phyloP scores from a whole-genome alignment of 2,329 filamentous ascomycete species.

The Alternaria triticina region DNA sequence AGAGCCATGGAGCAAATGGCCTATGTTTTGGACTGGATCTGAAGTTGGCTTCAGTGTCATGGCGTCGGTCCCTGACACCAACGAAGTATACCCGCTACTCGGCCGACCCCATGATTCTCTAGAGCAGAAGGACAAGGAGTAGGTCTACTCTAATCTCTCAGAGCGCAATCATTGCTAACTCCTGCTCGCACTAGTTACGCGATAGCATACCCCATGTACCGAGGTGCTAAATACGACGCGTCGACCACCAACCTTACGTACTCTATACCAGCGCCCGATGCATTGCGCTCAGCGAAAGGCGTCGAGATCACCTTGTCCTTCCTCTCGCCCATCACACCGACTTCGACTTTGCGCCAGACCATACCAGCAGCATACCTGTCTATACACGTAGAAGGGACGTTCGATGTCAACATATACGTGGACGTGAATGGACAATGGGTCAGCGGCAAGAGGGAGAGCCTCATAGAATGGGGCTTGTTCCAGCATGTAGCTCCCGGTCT shows the following conservation, averaged over 20 bases:
- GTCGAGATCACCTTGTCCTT: slow-evolving; percentile 68
- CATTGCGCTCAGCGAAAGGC: slow-evolving; percentile 43
- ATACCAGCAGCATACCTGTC: slow-evolving; percentile 83
- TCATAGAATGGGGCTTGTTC: slow-evolving; percentile 71
- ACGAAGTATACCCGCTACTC: slow-evolving; percentile 67
- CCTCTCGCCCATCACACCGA: slow-evolving; percentile 80
- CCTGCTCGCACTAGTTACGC: slow-evolving; percentile 53
- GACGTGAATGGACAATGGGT: slow-evolving; percentile 72
- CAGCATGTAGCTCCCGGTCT: slow-evolving; percentile 52
- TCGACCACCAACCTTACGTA: slow-evolving; percentile 75
- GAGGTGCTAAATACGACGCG: slow-evolving; percentile 70
- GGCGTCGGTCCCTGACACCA: slow-evolving; percentile 65
- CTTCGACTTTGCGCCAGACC: slow-evolving; percentile 78
- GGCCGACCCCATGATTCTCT: slow-evolving; percentile 71
- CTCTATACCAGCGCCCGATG: slow-evolving; percentile 57
- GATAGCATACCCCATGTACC: slow-evolving; percentile 64
- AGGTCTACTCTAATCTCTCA: slow-evolving; percentile 14
- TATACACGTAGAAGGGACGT: slow-evolving; percentile 70
- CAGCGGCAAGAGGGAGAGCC: slow-evolving; percentile 72
- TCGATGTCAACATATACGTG: slow-evolving; percentile 58
- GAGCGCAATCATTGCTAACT: neutral
- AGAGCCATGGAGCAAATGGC: slow-evolving; percentile 82
- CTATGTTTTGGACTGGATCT: slow-evolving; percentile 81
- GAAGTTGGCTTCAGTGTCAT: slow-evolving; percentile 70
- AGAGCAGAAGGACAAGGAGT: slow-evolving; percentile 49